Base-by-base conservation (phyloP, 306 rosid species). In the Begonia masoniana region DNA sequence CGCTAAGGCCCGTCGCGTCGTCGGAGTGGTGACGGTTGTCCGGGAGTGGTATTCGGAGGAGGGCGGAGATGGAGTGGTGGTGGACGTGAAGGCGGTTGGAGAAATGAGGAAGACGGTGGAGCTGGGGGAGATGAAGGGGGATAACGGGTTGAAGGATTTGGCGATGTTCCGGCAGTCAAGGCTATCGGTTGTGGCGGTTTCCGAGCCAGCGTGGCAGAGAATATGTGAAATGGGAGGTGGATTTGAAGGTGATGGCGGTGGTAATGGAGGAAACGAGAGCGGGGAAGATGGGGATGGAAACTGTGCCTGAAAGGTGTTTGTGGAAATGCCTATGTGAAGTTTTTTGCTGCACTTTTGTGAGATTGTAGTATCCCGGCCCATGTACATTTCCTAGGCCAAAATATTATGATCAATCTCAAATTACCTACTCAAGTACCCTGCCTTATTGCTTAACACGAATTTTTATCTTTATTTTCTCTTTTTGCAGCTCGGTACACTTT, bases 31-130 rank as follows among this genome's bases (percentile, higher is more conserved):
- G 6, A 48, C 75, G 13, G 83, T 89, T 13, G 54, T 66, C 10
- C 68, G 74, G 1, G 75, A 81, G 56, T 85, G 88, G 85, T 81
- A 84, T 58, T 10, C 57, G 7, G 75, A 62, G 2, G 68, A 6
- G 0, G 59, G 19, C 2, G 79, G 24, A 10, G 58, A 47, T 9
- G 79, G 16, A 0, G 85, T 65, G 1, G 80, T 68, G 1, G 94
- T 89, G 1, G 92, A 85, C 58, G 94, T 91, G 45, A 77, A 76
- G 54, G 92, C 66, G 1, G 71, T 81, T 0, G 96, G 96, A 17
- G 92, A 82, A 61, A 91, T 91, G 94, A 74, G 92, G 62, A 74
- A 67, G 65, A 59, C 64, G 3, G 85, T 85, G 56, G 96, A 81
- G 47, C 53, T 83, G 58, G 79, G 70, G 59, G 96, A 83, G 82